Conservation (phyloP, 768 basidiomycete species). For the Suillus variegatus region DNA sequence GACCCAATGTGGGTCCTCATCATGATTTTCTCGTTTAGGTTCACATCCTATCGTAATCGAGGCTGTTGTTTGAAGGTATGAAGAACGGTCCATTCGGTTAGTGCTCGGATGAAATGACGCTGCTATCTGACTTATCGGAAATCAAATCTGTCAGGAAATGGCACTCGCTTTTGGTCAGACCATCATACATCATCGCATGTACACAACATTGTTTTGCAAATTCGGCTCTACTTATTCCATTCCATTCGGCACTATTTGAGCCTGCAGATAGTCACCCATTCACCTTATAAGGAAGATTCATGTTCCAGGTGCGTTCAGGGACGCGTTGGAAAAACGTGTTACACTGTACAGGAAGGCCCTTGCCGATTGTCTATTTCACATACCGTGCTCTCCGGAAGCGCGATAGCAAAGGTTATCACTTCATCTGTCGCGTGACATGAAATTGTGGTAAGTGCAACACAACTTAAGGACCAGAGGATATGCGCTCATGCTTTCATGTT, state of each 20-base stretch:
- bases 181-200: no score
- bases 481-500: neutral
- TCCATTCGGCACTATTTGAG: neutral
- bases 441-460: neutral
- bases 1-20: no score
- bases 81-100: no score
- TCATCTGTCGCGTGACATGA: neutral
- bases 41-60: no score
- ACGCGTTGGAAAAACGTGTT: no score
- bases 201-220: neutral
- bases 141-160: no score
- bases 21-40: no score
- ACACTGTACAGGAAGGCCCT: no score
- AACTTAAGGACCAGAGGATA: neutral
- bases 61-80: no score
- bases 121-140: no score
- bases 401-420: neutral
- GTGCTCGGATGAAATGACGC: no score
- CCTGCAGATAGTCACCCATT: neutral
- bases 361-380: neutral
- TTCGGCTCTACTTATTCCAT: neutral
- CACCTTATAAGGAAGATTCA: neutral
- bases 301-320: neutral
- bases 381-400: neutral
- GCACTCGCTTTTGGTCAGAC: no score